Evolutionary conservation across 2,329 filamentous ascomycete genomes (phyloP), one percentile per base, ranked within the genome.

Genomic region (Tolypocladium inflatum): DNA sequence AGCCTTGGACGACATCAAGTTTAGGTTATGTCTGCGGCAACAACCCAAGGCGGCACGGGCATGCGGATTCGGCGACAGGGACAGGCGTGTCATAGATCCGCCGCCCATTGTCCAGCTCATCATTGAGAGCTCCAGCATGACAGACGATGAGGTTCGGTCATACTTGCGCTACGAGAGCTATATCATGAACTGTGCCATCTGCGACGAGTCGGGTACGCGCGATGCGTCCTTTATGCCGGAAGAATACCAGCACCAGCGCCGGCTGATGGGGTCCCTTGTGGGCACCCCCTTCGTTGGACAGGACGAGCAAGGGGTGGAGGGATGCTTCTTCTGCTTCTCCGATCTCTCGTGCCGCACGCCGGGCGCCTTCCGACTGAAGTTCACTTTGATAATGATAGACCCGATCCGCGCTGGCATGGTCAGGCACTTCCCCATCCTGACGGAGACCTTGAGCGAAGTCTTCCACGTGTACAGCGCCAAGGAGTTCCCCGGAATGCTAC

Each of bases 281-380:
- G 85, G 87, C 8, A 89, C 87, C 1, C 87, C 89, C 0, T 92
- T 91, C 63, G 84, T 89, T 7, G 89, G 88, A 9, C 79, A 83
- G 57, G 90, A 94, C 68, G 89, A 93, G 66, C 78, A 85, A 56
- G 84, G 85, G 56, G 73, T 82, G 26, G 87, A 91, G 62, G 89
- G 90, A 1, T 91, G 87, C 67, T 94, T 93, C 76, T 94, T 93
- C 71, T 90, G 88, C 69, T 94, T 94, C 68, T 87, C 89, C 0
- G 90, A 94, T 68, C 78, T 94, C 23, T 91, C 88, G 4, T 91
- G 89, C 68, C 83, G 90, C 39, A 91, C 87, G 0, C 85, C 89
- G 1, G 90, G 90, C 23, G 77, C 78, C n/a, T 94, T 89, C 70
- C 80, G 88, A 21, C 79, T 94, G 57, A 84, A 83, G 53, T 93